These are phyloP conservation scores for Coffea canephora DNA, from an alignment of 257 asterid species.

Conservation along the genomic window DNA sequence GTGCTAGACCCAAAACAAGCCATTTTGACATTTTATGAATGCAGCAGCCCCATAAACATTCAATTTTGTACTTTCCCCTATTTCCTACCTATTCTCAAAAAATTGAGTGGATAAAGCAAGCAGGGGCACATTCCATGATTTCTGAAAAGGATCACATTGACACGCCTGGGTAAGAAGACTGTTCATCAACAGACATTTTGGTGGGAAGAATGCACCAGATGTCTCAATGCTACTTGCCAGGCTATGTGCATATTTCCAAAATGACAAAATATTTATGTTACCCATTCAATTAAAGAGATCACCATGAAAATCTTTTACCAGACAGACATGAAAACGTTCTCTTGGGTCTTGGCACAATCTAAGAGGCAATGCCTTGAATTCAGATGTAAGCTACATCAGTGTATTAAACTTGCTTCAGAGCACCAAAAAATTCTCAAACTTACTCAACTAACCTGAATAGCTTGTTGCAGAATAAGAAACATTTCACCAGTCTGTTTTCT, in stretches of 20 bases:
- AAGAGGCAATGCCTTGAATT: not conserved
- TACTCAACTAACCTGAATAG: slow-evolving; percentile 17
- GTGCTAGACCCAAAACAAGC: not conserved
- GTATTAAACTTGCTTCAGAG: not conserved
- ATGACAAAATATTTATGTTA: not conserved
- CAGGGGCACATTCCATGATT: not conserved
- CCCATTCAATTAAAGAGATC: not conserved
- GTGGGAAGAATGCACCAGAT: not conserved
- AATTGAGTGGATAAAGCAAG: not conserved
- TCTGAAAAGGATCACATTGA: not conserved
- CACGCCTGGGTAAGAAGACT: not conserved
- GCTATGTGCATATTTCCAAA: not conserved
- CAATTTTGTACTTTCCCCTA: not conserved
- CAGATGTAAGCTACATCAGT: not conserved
- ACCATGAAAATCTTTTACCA: not conserved
- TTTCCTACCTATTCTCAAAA: not conserved
- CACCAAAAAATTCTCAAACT: not conserved
- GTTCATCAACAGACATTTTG: not conserved
- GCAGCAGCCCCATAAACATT: not conserved
- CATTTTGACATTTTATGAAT: not conserved
- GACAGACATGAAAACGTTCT: not conserved
- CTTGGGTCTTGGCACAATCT: too few species aligned
- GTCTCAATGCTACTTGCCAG: not conserved
- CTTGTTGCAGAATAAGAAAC: slow-evolving; percentile 22
- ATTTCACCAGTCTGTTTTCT: slow-evolving; percentile 18